A percentile compares a stretch with the other conserved stretches of the same genome.
These are phyloP conservation scores for Magnusiomyces paraingens DNA, from an alignment of 1,139 yeast species.

Conservation along the genomic window DNA sequence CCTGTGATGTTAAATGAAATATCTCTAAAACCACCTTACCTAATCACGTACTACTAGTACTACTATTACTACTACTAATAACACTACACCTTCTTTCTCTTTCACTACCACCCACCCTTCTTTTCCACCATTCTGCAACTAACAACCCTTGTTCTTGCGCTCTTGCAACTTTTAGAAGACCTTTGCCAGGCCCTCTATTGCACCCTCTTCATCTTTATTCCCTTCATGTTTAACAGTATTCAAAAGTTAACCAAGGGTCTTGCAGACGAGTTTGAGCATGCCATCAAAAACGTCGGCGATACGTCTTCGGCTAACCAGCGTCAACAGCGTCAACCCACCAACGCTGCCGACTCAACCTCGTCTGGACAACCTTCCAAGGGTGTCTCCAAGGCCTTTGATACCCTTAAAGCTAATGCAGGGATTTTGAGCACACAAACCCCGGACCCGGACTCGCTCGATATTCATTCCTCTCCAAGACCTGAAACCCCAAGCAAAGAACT, in stretches of 20 bases:
- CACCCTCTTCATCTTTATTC: background rate
- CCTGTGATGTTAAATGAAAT: too few species aligned
- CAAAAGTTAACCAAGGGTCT: slow-evolving; percentile 60
- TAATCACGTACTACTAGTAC: too few species aligned
- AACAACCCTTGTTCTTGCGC: background rate
- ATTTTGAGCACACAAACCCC: slow-evolving; percentile 3
- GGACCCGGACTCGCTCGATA: slow-evolving; percentile 1
- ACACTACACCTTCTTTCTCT: background rate
- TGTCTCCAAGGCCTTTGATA: slow-evolving; percentile 10
- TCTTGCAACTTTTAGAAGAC: background rate
- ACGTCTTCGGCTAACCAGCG: background rate
- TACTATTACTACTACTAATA: too few species aligned
- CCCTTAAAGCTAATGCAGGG: slow-evolving; percentile 11
- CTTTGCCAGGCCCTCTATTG: background rate
- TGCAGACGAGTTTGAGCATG: slow-evolving; percentile 48
- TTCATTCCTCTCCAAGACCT: background rate
- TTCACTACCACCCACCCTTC: background rate
- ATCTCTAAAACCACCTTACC: too few species aligned
- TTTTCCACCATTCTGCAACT: background rate
- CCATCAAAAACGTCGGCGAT: slow-evolving; percentile 20
- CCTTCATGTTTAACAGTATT: slow-evolving; percentile 51
- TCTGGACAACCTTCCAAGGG: slow-evolving; percentile 1
- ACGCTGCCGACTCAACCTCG: background rate
- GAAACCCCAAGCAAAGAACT: background rate
- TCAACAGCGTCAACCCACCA: background rate